Evolutionary conservation across 768 basidiomycete species (phyloP), one percentile per base, ranked within the genome.

Genomic region (Tylopilus felleus): DNA sequence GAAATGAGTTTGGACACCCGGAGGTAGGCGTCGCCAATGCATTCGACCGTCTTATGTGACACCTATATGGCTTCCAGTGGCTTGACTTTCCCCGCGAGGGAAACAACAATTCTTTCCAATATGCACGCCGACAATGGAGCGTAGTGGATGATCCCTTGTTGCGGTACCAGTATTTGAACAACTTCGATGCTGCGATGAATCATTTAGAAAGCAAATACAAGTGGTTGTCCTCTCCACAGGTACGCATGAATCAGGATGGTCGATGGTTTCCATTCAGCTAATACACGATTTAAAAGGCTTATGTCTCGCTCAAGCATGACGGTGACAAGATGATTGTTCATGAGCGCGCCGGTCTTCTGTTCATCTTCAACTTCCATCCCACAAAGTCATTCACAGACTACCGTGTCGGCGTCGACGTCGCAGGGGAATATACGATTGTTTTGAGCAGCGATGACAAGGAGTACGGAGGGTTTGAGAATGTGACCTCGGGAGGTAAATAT

Each of bases 1-100:
- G 93, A 29, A 98, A 98, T 59, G 96, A 99, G 67, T 99, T 99
- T 66, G 96, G 96, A 40, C 96, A 99, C 70, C 96, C 96, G 12
- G 96, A 99, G 76, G 93, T 87, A 57, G 43, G 75, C 67, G 21
- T 44, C 21, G 3, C 25, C 31, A 43, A 47, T 17, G 23, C 19
- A 19, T 43, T 38, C 4, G 41, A 14, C 27, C 17, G 1, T 25
- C 43, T 25, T 40, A n/a, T 41, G 23, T 42, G 29, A 58, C 31
- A 21, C 47, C 7, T 21, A 39, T 23, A 5, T 46, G 36, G 19
- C 10, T n/a, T 51, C 16, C 46, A 93, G 85, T 99, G 97, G 97
- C 92, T 99, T 63, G 97, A 99, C 72, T 99, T 99, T 74, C 97
- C 97, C 39, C 89, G 97, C 28, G 91, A 84, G 62, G 97, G 97